Evolutionary conservation across 2,329 filamentous ascomycete species (phyloP), one percentile per base, ranked within the genome.

Genomic region (Penicillium sp.): DNA sequence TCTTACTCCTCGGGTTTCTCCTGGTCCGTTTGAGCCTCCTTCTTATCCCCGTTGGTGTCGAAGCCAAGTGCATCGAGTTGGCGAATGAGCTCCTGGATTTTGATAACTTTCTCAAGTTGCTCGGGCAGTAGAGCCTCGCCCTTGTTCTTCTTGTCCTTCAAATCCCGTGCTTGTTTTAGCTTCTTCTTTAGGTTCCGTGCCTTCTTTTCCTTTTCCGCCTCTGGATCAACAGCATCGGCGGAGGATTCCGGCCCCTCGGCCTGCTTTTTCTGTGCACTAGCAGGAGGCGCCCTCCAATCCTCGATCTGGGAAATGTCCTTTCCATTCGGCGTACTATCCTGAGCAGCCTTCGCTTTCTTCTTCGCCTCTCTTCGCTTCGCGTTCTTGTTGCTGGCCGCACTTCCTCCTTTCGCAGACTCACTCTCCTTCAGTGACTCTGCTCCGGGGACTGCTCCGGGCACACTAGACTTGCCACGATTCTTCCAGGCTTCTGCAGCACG

Each of bases 41-140:
- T 84, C 69, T 83, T 85, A 64, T 93, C 90, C 3, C 90, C 92
- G 9, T 96, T 90, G 1, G 86, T 79, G 75, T 96, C 90, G 66
- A 98, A 92, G 0, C 94, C 94, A 30, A 99, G 83, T 2, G 86
- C 85, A 70, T 96, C 91, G 60, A 99, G 81, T 75, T 98, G 93
- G 13, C 93, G 87, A 61, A 97, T 89, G 55, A 99, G 85, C 81
- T 99, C 95, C 66, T 92, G 92, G 75, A 99, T 97, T 79, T 95
- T 96, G 76, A 97, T 96, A 59, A 99, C 92, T 81, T 99, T 99
- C 70, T 94, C 93, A 66, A 98, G 90, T 80, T 99, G 95, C 80
- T 99, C 95, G 0, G 93, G 94, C 29, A 98, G 83, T 64, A 99
- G 80, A 5, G 87, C 84, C 74, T 92, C 90, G 21, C 95, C 95